Evolutionary conservation across 345 rosid genomes (phyloP), one percentile per base, ranked within the genome.

Genomic region (Xanthoceras sorbifolium): DNA sequence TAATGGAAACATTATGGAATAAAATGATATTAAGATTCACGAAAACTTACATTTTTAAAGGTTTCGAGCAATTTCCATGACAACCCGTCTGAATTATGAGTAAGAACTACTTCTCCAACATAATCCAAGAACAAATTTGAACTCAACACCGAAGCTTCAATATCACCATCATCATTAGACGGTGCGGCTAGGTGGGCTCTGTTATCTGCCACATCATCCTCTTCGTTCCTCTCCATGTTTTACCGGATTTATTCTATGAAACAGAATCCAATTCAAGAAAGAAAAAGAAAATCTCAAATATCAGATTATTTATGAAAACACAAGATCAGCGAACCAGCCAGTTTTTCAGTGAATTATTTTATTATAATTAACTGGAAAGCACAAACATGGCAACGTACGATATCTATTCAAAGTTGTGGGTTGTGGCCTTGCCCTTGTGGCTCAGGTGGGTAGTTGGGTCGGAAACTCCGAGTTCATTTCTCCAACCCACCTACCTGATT

Each of bases 21-120:
- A 57, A 26, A 14, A 20, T 36, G 6, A 6, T 3, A 50, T 54
- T 10, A 29, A 9, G 20, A 4, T 9, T 57, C 22, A 61, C n/a
- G 1, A 23, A n/a, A 64, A 68, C 91, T 87, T 83, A 94, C 97
- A 64, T 57, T 77, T 72, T 78, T 82, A 9, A 75, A 42, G 76
- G 94, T 74, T 69, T 86, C 90, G 57, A 83, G 78, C 78, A 76
- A 83, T 81, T 87, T 79, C 97, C 97, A 91, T n/a, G 91, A 89
- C 78, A 95, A 84, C n/a, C 90, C 94, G 81, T 90, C 86, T 36
- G 90, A 84, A 83, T 84, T 67, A 48, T 80, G 81, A 57, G 85
- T 72, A 44, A 93, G 89, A 79, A 71, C 67, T 12, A 91, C 93
- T 80, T 87, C 88, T 18, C 99, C 99, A 38, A 83, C 89, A 64